Base-by-base conservation (phyloP, 192 early-diverging fungal genomes). In the Entomortierella parvispora region DNA sequence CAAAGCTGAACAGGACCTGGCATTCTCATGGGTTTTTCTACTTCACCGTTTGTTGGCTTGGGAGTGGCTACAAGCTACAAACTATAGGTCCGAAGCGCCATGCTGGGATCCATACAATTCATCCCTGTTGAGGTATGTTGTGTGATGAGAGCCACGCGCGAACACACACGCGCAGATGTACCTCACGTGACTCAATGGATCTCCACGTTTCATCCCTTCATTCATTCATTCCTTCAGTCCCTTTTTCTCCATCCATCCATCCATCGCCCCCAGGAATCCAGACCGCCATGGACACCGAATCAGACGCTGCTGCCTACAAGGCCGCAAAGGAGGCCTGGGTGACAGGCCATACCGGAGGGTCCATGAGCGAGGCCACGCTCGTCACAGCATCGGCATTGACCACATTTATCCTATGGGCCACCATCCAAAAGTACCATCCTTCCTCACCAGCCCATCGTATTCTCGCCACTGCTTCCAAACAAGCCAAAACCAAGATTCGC, bases 241-340 rank as follows among this genome's bases (percentile, higher is more conserved):
- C 29, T 37, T 17, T 31, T n/a, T 56, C n/a, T 18, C 54, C 2
- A 8, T 9, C 26, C 12, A n/a, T 31, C 33, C 54, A 42, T 20
- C 12, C 56, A 37, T 40, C 17, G 15, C 0, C 3, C 2, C 55
- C 28, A 22, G 18, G 42, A 37, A 34, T 29, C 22, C 52, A 54
- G n/a, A 54, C 0, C 12, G 22, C 40, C 37, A 58, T 58, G 57
- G 57, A 17, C 40, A n/a, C 17, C 12, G 37, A 40, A 51, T 56
- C 46, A 2, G 64, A 34, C 28, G 45, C 58, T 17, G 71, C 71
- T 6, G 64, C 64, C n/a, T 89, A 89, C 58, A 87, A 85, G 52
- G 54, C 58, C 22, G 86, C 70, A 22, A 84, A 89, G 69, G 88
- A 87, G 53, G 71, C 80, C 32, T 87, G 85, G 82, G 88, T 89